These are phyloP conservation scores for Nowakowskiella sp. DNA, from an alignment of 192 early-diverging fungal genomes.

Conservation along the genomic window DNA sequence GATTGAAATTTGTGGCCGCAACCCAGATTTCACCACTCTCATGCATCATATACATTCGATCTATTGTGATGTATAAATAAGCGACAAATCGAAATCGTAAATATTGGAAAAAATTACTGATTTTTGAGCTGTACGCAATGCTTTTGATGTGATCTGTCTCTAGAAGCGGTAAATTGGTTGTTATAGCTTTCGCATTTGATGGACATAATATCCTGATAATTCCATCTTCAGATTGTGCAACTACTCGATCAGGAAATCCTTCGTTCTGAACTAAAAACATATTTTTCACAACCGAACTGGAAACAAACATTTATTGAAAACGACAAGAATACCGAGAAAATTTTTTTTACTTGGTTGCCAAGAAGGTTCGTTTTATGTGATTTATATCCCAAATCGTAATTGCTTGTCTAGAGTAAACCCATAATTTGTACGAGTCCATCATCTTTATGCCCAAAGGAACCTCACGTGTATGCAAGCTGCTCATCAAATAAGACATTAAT, in stretches of 20 bases:
- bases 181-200: constrained; percentile 31
- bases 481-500: constrained; percentile 2
- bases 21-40: constrained; percentile 43
- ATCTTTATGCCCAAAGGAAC: constrained; percentile 27
- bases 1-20: constrained; percentile 31
- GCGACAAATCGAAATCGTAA: constrained; percentile 5
- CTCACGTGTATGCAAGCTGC: constrained; percentile 33
- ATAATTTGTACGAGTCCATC: constrained; percentile 34
- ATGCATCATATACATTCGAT: constrained; percentile 41
- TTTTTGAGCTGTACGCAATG: constrained; percentile 29
- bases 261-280: constrained; percentile 17
- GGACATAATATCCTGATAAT: constrained; percentile 38
- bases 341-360: constrained; percentile 26
- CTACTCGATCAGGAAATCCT: constrained; percentile 18
- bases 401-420: constrained; percentile 20
- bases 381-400: constrained; percentile 38
- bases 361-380: constrained; percentile 41
- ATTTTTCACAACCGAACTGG: constrained; percentile 19
- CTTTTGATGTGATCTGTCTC: constrained; percentile 35
- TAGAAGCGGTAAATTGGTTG: constrained; percentile 40
- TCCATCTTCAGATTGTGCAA: constrained; percentile 37
- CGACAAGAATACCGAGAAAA: neutral
- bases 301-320: constrained; percentile 2
- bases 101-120: constrained; percentile 12
- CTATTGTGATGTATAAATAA: constrained; percentile 1